Evolutionary conservation across 768 basidiomycete genomes (phyloP), one percentile per base, ranked within the genome.

Genomic region (Hortiboletus flavorubellus): DNA sequence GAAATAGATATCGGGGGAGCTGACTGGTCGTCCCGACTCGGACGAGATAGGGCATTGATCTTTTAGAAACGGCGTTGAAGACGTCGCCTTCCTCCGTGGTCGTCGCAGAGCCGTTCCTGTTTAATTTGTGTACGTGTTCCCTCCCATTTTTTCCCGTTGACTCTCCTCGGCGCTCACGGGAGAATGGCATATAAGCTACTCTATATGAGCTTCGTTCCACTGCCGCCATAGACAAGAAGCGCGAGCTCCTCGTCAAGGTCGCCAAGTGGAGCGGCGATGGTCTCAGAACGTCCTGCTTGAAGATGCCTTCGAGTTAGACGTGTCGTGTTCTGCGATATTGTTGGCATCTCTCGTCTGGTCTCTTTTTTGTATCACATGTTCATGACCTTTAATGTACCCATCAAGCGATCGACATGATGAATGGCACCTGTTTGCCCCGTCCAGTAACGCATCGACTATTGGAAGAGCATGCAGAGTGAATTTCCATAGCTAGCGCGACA

Each of bases 191-290:
- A n/a, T 39, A 16, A 46, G 91, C 91, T 2, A 93, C 91, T 1
- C 70, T 93, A 29, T 93, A 93, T 61, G 91, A 93, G 65, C 79
- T 93, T 45, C 85, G 85, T 29, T 89, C 90, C 3, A 76, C 83
- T 1, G 80, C 81, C 1, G 86, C 87, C 3, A 77, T 82, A 51
- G 86, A 89, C 55, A 91, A 87, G 70, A 93, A 93, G 68, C 82
- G 84, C 41, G 81, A 83, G 23, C 73, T 93, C 33, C 74, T 93
- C 30, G 60, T 89, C 14, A 85, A 91, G 56, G 89, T 90, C 0
- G 85, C 89, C 14, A 87, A 87, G 66, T 92, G 89, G 89, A 89
- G 88, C 56, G 91, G 91, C 4, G 91, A 93, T 68, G 91, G 91
- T 1, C 68, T 93, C 62, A 84, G 79, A 60, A 83, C 86, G 18